Base-by-base conservation (phyloP, 106 monocot genomes). In the Agapanthus africanus region DNA sequence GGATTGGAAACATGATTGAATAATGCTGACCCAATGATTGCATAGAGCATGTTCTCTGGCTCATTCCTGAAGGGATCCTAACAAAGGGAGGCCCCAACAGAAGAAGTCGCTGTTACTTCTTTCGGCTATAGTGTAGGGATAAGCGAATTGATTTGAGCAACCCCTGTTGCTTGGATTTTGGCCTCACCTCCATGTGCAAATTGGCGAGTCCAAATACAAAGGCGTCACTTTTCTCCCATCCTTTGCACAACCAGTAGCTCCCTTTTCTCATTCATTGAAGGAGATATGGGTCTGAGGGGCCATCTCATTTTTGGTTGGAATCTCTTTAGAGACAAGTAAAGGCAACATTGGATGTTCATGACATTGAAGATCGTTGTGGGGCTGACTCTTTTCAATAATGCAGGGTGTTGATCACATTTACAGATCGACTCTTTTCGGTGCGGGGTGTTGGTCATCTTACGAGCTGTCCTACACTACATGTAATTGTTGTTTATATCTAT, bases 191-290 rank as follows among this genome's bases (percentile, higher is more conserved):
- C 30, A 66, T 40, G 66, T 66, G 66, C 66, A 31, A 16, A 66
- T 66, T 25, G 30, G 66, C 42, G 6, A 37, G 6, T 66, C 41
- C 42, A 44, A 66, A 8, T n/a, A n/a, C n/a, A n/a, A 66, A 44
- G 25, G 22, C 21, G 30, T 31, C 66, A 40, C 42, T 37, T 66
- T 66, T 44, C 30, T 44, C 66, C 37, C 66, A 66, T 44, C 42
- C 66, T 26, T 66, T 42, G 66, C 27, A 42, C 66, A 42, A 44
- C 42, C 27, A 66, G 42, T 44, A 44, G 28, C 42, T 30, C 11
- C 7, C 66, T 41, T 66, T 66, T 44, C 30, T n/a, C 66, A 27
- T 66, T 44, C 66, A 66, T 14, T 66, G 66, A 44, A 66, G 5
- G 30, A 66, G 26, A 42, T 44, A 16, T 41, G 42, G 10, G 27